Conservation (phyloP, 176 grass and related monocot genomes). For the Triticum monococcum region DNA sequence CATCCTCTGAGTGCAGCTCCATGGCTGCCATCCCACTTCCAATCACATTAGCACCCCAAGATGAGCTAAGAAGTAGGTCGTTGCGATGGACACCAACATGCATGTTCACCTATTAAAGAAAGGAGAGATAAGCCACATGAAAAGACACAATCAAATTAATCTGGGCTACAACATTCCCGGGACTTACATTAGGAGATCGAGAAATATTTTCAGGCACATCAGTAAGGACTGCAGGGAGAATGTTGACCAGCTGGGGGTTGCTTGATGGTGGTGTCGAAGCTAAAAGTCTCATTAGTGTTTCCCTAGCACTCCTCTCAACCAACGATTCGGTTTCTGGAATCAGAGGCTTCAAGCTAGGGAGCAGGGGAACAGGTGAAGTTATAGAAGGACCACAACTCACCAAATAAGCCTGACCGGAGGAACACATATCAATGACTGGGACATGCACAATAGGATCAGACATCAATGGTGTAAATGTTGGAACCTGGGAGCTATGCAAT, state of each 20-base stretch:
- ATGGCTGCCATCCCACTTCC: constrained; percentile 29
- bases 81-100: constrained; percentile 15
- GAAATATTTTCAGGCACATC: constrained; percentile 37
- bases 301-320: constrained; percentile 83
- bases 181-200: constrained; percentile 44
- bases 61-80: constrained; percentile 15
- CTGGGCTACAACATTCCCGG: background rate
- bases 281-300: constrained; percentile 85
- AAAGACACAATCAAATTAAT: background rate
- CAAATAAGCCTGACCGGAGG: constrained; percentile 78
- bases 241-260: constrained; percentile 46
- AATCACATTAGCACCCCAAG: constrained; percentile 32
- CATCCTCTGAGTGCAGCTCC: constrained; percentile 30
- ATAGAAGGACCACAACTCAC: constrained; percentile 84
- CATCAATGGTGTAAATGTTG: constrained; percentile 81
- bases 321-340: constrained; percentile 64
- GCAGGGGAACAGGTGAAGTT: constrained; percentile 59
- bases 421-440: constrained; percentile 86
- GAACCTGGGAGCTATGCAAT: constrained; percentile 66
- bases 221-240: constrained; percentile 44
- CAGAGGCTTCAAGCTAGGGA: constrained; percentile 64
- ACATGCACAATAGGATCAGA: constrained; percentile 97
- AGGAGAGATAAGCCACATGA: constrained; percentile 9
- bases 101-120: constrained; percentile 40
- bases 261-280: constrained; percentile 51